Conservation (phyloP, 2,329 filamentous ascomycete genomes). For the Ilyonectria destructans region DNA sequence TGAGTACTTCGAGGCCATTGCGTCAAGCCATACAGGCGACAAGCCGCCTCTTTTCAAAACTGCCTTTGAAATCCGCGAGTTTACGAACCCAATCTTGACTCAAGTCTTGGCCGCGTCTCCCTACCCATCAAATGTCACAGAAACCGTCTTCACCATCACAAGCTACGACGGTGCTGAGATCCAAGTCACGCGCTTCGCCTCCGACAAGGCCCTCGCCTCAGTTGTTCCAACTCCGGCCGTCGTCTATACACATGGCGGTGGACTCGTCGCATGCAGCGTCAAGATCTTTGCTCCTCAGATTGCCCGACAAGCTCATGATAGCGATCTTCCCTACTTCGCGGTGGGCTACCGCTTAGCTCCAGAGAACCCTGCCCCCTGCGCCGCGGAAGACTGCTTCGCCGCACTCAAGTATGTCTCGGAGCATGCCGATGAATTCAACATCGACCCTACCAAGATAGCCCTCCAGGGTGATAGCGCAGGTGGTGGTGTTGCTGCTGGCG, state of each 20-base stretch:
- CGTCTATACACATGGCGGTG: slow-evolving; percentile 60
- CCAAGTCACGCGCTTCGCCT: slow-evolving; percentile 38
- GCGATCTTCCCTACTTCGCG: slow-evolving; percentile 55
- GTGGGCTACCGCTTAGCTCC: slow-evolving; percentile 63
- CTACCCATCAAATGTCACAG: slow-evolving; percentile 21
- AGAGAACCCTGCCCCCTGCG: slow-evolving; percentile 56
- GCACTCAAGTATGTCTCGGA: slow-evolving; percentile 46
- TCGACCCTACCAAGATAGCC: slow-evolving; percentile 42
- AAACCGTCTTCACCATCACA: slow-evolving; percentile 32
- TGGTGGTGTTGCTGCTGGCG: slow-evolving; percentile 40
- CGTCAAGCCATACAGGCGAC: not conserved
- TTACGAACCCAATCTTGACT: slow-evolving; percentile 11
- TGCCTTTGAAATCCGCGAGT: slow-evolving; percentile 29
- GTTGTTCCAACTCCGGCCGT: slow-evolving; percentile 47
- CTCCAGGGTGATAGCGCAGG: slow-evolving; percentile 46
- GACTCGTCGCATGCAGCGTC: slow-evolving; percentile 54
- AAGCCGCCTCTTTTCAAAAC: slow-evolving; percentile 19
- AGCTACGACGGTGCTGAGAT: slow-evolving; percentile 39
- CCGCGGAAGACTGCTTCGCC: slow-evolving; percentile 57
- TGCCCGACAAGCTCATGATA: slow-evolving; percentile 43
- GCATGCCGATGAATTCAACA: slow-evolving; percentile 38
- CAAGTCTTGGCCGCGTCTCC: slow-evolving; percentile 6
- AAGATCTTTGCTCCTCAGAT: slow-evolving; percentile 46
- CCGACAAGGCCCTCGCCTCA: not conserved
- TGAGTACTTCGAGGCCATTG: slow-evolving; percentile 23